phyloP scores from a whole-genome alignment of 768 basidiomycete genomes.

The Psilocybe cyanescens region DNA sequence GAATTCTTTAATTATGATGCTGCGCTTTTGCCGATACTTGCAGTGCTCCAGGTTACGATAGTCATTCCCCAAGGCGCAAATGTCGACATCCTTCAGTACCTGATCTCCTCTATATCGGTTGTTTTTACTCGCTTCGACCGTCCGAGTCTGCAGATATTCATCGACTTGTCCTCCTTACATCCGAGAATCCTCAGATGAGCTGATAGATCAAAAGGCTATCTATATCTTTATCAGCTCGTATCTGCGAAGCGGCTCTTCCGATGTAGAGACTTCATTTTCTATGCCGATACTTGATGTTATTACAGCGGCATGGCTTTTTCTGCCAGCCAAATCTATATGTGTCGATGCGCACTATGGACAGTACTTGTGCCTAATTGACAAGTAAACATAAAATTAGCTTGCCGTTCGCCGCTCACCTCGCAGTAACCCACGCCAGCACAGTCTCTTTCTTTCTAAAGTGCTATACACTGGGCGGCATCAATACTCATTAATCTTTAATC shows the following conservation, averaged over 20 bases:
- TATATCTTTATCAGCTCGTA: conserved; percentile 10
- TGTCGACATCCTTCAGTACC: conserved; percentile 4
- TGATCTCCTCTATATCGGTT: background rate
- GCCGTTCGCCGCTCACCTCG: conserved; percentile 5
- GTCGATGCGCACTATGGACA: conserved; percentile 3
- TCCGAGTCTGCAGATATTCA: background rate
- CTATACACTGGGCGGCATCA: conserved; percentile 11
- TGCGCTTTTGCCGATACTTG: background rate
- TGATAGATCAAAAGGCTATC: background rate
- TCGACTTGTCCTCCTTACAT: background rate
- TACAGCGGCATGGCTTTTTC: conserved; percentile 20
- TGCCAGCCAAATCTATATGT: conserved; percentile 19
- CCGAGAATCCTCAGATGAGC: conserved; percentile 18
- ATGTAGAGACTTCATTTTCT: conserved; percentile 7
- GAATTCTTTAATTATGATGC: conserved; percentile 3
- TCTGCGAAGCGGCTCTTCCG: conserved; percentile 11
- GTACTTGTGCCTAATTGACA: background rate
- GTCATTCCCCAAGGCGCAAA: conserved; percentile 2
- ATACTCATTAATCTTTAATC: background rate
- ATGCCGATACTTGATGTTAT: conserved; percentile 19
- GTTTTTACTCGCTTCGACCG: conserved; percentile 6
- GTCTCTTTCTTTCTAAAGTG: conserved; percentile 5
- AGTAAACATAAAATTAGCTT: background rate
- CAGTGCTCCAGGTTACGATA: background rate
- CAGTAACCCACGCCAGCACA: conserved; percentile 1